Evolutionary conservation across 768 basidiomycete genomes (phyloP).

Genomic region (Leccinum sublutescens): DNA sequence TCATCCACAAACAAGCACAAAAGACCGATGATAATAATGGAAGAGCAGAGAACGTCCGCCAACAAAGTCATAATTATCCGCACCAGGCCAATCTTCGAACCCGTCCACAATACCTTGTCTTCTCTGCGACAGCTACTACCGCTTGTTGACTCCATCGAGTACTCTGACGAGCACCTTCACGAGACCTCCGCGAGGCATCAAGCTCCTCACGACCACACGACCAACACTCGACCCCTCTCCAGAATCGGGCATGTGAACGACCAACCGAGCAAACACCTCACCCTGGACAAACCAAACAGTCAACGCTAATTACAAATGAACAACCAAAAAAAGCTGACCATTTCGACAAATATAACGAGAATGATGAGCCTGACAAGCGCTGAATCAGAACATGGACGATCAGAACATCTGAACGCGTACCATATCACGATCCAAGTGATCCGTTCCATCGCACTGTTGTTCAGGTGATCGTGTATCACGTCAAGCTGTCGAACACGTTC

Average conservation of each 20-base stretch:
- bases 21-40: neutral
- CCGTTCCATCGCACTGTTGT: conserved; percentile 84
- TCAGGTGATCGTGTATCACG: conserved; percentile 91
- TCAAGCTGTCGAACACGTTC: conserved; percentile 56
- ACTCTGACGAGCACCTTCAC: conserved; percentile 20
- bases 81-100: neutral
- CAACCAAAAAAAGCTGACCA: conserved; percentile 43
- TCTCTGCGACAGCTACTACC: neutral
- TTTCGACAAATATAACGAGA: conserved; percentile 84
- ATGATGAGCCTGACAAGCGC: conserved; percentile 72
- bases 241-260: conserved; percentile 50
- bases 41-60: neutral
- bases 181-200: conserved; percentile 27
- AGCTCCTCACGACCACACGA: conserved; percentile 2
- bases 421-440: conserved; percentile 83
- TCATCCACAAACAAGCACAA: neutral
- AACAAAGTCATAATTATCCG: neutral
- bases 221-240: conserved; percentile 1
- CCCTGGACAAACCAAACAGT: conserved; percentile 42
- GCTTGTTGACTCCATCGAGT: conserved; percentile 16
- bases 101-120: neutral
- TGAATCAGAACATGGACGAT: conserved; percentile 35
- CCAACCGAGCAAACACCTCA: conserved; percentile 75
- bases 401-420: conserved; percentile 41
- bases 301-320: too few relatives aligned